These are phyloP conservation scores for Colletotrichum musae DNA, from an alignment of 2,329 filamentous ascomycete species.

Conservation along the genomic window DNA sequence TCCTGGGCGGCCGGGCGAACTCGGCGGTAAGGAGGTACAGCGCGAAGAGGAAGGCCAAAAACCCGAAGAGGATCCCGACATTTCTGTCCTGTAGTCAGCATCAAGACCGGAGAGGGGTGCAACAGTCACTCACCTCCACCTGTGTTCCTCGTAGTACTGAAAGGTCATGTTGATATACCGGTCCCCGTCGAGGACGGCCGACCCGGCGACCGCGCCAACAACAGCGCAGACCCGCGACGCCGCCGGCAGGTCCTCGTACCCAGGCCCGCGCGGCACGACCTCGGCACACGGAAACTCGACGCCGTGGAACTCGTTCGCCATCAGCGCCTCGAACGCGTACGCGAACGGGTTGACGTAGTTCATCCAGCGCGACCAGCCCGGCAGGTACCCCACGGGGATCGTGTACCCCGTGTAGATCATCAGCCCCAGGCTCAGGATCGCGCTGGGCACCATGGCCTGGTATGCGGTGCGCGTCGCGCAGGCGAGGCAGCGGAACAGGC, in stretches of 20 bases:
- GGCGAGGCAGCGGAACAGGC: slow-evolving; percentile 46
- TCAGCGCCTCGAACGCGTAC: slow-evolving; percentile 77
- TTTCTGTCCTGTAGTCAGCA: slow-evolving; percentile 56
- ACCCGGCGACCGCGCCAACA: slow-evolving; percentile 61
- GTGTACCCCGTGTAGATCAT: slow-evolving; percentile 64
- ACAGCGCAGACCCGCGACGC: slow-evolving; percentile 56
- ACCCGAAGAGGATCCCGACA: slow-evolving; percentile 69
- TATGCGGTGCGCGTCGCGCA: slow-evolving; percentile 44
- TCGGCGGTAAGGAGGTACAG: slow-evolving; percentile 69
- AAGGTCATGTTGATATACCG: slow-evolving; percentile 62
- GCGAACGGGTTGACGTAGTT: slow-evolving; percentile 65
- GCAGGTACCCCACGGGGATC: slow-evolving; percentile 54
- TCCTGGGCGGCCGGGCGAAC: slow-evolving; percentile 57
- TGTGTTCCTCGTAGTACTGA: slow-evolving; percentile 19
- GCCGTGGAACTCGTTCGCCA: slow-evolving; percentile 74
- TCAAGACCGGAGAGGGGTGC: too few relatives aligned
- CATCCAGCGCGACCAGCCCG: slow-evolving; percentile 66
- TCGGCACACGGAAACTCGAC: slow-evolving; percentile 56
- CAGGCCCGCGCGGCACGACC: slow-evolving; percentile 38
- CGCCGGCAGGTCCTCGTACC: background rate
- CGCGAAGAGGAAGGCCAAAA: slow-evolving; percentile 67
- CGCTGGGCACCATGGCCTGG: slow-evolving; percentile 64
- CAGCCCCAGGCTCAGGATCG: slow-evolving; percentile 64
- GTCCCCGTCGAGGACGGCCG: slow-evolving; percentile 58
- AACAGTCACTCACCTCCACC: slow-evolving; percentile 57